These are phyloP conservation scores for Lanmaoa pseudosensibilis DNA, from an alignment of 768 basidiomycete species.

Conservation along the genomic window DNA sequence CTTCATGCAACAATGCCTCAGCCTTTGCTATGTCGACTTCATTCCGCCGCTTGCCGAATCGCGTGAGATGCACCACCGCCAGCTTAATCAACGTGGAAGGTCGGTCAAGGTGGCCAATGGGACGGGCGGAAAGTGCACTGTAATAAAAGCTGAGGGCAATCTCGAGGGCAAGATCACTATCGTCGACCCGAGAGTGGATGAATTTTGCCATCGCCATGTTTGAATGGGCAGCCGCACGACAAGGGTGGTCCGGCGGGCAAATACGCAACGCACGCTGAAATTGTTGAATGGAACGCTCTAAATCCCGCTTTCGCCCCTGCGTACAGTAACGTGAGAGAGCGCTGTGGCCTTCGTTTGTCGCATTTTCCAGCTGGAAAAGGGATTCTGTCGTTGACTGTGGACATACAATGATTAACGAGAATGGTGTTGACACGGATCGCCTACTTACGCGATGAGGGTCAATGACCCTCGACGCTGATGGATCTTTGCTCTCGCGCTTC, in stretches of 20 bases:
- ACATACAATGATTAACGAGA: background rate
- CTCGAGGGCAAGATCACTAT: background rate
- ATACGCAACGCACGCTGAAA: conserved; percentile 4
- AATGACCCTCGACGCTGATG: background rate
- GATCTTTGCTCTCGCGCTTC: background rate
- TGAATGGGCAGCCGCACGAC: conserved; percentile 5
- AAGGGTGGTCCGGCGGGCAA: conserved; percentile 6
- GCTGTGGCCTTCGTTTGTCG: background rate
- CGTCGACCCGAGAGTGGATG: background rate
- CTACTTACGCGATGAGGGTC: background rate
- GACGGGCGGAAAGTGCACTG: background rate
- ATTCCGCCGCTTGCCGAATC: background rate
- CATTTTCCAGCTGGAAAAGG: background rate
- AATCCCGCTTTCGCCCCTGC: background rate
- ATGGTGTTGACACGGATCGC: background rate
- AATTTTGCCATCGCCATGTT: conserved; percentile 5
- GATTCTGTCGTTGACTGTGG: background rate
- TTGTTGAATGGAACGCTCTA: background rate
- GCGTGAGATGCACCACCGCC: background rate
- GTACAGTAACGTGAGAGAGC: conserved; percentile 1
- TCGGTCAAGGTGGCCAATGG: background rate
- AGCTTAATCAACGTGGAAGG: conserved; percentile 1
- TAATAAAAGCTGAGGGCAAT: background rate
- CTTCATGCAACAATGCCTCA: background rate
- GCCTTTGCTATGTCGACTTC: background rate